These are phyloP conservation scores for Vigna mungo DNA, from an alignment of 306 rosid species.

Conservation along the genomic window DNA sequence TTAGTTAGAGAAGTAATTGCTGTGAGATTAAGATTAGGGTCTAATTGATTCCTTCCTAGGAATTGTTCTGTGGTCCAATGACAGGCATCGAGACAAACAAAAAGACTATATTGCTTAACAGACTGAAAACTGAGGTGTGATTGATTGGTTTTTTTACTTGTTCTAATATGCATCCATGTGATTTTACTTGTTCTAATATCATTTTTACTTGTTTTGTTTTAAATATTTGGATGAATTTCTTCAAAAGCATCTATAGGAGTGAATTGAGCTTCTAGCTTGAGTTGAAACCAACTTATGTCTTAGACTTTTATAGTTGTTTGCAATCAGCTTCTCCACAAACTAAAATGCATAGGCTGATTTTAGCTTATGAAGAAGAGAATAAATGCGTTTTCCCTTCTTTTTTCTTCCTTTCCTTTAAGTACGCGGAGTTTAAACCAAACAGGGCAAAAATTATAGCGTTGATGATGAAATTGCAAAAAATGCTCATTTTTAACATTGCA, in stretches of 20 bases:
- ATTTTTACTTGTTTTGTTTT: neutral
- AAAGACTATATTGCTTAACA: neutral
- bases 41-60: neutral
- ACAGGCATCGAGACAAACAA: neutral
- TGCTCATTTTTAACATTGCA: neutral
- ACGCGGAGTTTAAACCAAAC: neutral
- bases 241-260: neutral
- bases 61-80: conserved; percentile 24
- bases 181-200: neutral
- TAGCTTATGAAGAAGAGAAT: neutral
- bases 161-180: neutral
- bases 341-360: neutral
- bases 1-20: neutral
- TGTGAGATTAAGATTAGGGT: conserved; percentile 5
- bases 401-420: neutral
- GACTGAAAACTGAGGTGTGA: conserved; percentile 14
- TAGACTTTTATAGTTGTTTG: neutral
- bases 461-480: conserved; percentile 19
- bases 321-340: neutral
- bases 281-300: too few relatives aligned
- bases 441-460: neutral
- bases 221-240: neutral
- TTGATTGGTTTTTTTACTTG: neutral
- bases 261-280: neutral
- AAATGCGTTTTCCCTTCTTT: neutral